A percentile compares a stretch with the other conserved stretches of the same genome.
Conservation (phyloP, 1,284 basidiomycete species). For the Cutaneotrichosporon mucoides region DNA sequence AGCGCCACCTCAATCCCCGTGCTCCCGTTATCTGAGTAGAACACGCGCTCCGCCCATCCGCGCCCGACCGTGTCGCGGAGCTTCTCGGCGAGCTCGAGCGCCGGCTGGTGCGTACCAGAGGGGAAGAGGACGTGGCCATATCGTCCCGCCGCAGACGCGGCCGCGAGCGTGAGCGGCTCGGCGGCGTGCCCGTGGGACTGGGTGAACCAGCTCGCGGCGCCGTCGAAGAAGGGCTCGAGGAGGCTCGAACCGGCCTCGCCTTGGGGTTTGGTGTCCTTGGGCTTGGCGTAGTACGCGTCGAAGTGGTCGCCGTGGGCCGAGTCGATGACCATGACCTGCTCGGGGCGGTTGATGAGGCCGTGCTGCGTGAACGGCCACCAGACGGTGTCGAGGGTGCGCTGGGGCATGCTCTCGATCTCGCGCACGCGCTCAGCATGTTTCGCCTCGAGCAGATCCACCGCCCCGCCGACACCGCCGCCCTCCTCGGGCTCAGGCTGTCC, state of each 20-base stretch:
- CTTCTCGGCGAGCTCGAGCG: constrained; percentile 55
- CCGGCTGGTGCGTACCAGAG: constrained; percentile 77
- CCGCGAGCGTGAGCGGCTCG: constrained; percentile 73
- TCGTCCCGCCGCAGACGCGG: constrained; percentile 81
- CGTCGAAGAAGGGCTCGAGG: constrained; percentile 73
- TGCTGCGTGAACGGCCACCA: constrained; percentile 99
- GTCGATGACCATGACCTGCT: constrained; percentile 84
- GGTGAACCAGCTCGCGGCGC: constrained; percentile 98
- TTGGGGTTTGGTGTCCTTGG: constrained; percentile 10
- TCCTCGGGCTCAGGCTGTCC: neutral
- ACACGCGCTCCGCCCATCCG: constrained; percentile 87
- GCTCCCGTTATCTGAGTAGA: constrained; percentile 91
- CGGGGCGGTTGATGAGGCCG: constrained; percentile 58
- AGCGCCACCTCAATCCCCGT: constrained; percentile 95
- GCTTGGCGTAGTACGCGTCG: constrained; percentile 56
- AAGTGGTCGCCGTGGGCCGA: constrained; percentile 86
- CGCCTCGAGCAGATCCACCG: constrained; percentile 61
- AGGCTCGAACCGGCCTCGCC: constrained; percentile 37
- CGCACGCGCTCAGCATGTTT: constrained; percentile 62
- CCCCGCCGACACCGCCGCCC: constrained; percentile 51
- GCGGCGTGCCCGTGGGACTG: constrained; percentile 85
- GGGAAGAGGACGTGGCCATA: constrained; percentile 98
- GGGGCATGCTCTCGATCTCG: constrained; percentile 72
- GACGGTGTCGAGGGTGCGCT: constrained; percentile 68
- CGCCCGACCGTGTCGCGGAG: constrained; percentile 53